phyloP scores from a whole-genome alignment of 2,329 filamentous ascomycete genomes.

The Claviceps africana region DNA sequence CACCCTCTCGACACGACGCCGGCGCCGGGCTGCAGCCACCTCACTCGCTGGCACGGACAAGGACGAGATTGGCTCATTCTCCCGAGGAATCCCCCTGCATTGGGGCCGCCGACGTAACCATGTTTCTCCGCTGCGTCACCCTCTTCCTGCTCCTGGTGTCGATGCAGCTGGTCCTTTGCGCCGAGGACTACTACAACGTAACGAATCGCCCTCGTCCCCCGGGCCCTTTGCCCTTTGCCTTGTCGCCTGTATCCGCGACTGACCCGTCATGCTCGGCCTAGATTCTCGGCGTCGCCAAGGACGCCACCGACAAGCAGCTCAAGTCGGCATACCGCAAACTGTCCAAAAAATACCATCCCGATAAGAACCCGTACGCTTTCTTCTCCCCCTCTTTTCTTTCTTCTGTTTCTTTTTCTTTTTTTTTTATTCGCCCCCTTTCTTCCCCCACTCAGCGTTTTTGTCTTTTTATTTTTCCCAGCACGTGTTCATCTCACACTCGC shows the following conservation, averaged over 20 bases:
- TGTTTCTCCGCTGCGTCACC: constrained; percentile 38
- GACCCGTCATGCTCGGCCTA: constrained; percentile 19
- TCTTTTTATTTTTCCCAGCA: too few relatives aligned
- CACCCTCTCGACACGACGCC: too few relatives aligned
- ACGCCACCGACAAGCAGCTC: constrained; percentile 73
- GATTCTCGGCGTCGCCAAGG: constrained; percentile 66
- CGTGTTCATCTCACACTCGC: too few relatives aligned
- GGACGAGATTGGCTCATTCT: background rate
- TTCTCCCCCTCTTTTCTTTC: too few relatives aligned
- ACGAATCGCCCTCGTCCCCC: constrained; percentile 6
- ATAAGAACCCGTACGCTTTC: constrained; percentile 83
- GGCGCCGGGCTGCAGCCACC: too few relatives aligned
- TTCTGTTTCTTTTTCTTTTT: too few relatives aligned
- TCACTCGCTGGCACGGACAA: background rate
- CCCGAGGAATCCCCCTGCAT: constrained; percentile 2
- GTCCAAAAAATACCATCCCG: constrained; percentile 91
- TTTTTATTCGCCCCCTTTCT: background rate
- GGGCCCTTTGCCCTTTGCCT: too few relatives aligned
- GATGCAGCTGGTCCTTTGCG: constrained; percentile 39
- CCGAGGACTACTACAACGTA: constrained; percentile 71
- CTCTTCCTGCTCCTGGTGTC: constrained; percentile 39
- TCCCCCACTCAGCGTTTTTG: too few relatives aligned
- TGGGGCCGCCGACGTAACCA: constrained; percentile 19
- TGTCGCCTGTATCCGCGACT: background rate
- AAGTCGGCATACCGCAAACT: constrained; percentile 86